These are phyloP conservation scores for Pseudoneurospora amorphoporcata DNA, from an alignment of 495 filamentous ascomycete species.

Conservation along the genomic window DNA sequence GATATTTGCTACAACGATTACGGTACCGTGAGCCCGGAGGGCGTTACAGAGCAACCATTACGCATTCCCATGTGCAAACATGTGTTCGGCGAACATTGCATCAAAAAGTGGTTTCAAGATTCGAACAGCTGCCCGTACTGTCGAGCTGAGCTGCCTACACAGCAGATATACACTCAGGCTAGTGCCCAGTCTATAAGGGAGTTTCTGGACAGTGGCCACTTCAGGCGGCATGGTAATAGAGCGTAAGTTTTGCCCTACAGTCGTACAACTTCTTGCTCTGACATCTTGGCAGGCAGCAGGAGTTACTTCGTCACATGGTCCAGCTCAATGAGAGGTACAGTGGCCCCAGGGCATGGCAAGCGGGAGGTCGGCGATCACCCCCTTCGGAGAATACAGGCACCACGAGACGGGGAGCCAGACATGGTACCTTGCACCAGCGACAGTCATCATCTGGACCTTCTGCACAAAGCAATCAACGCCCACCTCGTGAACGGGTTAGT, in stretches of 20 bases:
- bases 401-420: constrained; percentile 28
- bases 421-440: constrained; percentile 15
- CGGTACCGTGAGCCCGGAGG: constrained; percentile 40
- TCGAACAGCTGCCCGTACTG: constrained; percentile 50
- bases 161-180: constrained; percentile 14
- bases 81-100: constrained; percentile 48
- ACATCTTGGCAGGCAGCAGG: constrained; percentile 1
- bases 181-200: constrained; percentile 8
- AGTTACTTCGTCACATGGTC: not conserved
- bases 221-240: not conserved
- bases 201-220: constrained; percentile 6
- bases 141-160: constrained; percentile 44
- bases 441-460: constrained; percentile 6
- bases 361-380: constrained; percentile 29
- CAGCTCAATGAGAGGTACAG: constrained; percentile 3
- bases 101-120: constrained; percentile 51
- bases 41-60: constrained; percentile 38
- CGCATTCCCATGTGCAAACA: constrained; percentile 48
- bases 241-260: not conserved
- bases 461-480: not conserved
- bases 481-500: not conserved
- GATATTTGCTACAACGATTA: constrained; percentile 51
- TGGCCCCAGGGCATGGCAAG: constrained; percentile 8
- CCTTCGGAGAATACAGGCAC: constrained; percentile 24
- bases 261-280: not conserved